Conservation (phyloP, 352 stramenopile genomes). For the Phytophthora megakarya region DNA sequence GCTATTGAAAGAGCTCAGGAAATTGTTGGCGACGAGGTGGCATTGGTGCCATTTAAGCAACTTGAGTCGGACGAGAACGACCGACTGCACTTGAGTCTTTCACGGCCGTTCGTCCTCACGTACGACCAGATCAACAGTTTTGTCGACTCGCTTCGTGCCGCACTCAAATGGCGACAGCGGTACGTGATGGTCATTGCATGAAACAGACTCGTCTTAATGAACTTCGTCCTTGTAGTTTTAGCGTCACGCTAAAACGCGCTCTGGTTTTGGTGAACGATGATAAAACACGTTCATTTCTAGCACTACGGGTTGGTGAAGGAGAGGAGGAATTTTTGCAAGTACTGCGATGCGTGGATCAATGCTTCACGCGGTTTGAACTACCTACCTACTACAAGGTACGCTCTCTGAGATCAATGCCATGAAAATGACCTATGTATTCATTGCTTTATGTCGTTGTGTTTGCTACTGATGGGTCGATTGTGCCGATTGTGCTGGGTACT, state of each 20-base stretch:
- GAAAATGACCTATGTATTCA: conserved; percentile 32
- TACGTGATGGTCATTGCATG: conserved; percentile 22
- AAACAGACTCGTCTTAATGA: background rate
- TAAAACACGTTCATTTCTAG: conserved; percentile 74
- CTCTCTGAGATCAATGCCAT: background rate
- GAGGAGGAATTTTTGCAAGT: conserved; percentile 41
- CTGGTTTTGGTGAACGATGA: conserved; percentile 78
- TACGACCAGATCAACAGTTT: conserved; percentile 75
- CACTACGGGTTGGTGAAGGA: conserved; percentile 51
- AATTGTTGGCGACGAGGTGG: conserved; percentile 25
- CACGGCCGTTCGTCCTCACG: conserved; percentile 72
- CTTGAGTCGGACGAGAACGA: conserved; percentile 12
- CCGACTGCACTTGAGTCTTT: conserved; percentile 73
- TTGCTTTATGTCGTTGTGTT: conserved; percentile 40
- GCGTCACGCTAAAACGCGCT: conserved; percentile 39
- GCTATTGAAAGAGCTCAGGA: conserved; percentile 43
- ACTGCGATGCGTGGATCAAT: conserved; percentile 65
- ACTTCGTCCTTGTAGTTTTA: conserved; percentile 40
- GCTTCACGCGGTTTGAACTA: conserved; percentile 54
- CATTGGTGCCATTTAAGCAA: conserved; percentile 46
- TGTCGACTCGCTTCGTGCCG: conserved; percentile 61
- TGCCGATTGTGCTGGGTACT: conserved; percentile 14
- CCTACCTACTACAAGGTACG: conserved; percentile 71
- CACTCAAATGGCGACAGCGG: conserved; percentile 74
- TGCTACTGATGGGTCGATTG: conserved; percentile 44